Evolutionary conservation across 1,284 basidiomycete genomes (phyloP), one percentile per base, ranked within the genome.

Genomic region (Cyathus olla): DNA sequence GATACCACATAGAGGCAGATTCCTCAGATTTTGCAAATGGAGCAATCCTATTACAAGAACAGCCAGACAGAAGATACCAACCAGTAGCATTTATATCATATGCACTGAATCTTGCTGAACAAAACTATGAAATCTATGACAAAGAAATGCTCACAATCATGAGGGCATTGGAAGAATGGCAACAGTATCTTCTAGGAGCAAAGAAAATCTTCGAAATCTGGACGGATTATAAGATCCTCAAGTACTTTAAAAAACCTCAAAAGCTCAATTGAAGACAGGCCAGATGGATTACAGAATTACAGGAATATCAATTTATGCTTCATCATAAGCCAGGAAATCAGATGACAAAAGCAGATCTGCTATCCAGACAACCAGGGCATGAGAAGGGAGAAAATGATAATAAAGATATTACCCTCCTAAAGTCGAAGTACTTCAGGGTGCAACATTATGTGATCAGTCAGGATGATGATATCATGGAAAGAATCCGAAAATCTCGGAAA

Each of bases 221-320:
- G 55, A 72, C 76, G 0, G 77, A 83, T 60, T 28, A 84, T 60
- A 55, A 60, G 42, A 60, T 56, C 59, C 72, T 82, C 2, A 62
- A 72, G 40, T 80, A 79, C 60, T 83, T 78, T 67, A 44, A 46
- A 15, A 26, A 17, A 42, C 21, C 73, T 0, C 66, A 76, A 24
- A 62, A 70, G 0, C 66, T 81, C 0, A 76, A 67, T 31, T 60
- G 66, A 0, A 57, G 73, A 0, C 80, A 83, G 62, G 76, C 73
- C 1, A 60, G 77, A 2, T 85, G 82, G 82, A 54, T n/a, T 2
- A 47, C 44, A 15, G 44, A 47, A 47, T 21, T 47, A 26, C n/a
- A 11, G 21, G 8, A 47, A 47, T 80, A 70, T 61, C 50, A 75
- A 40, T 78, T 75, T 57, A 54, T 31, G 0, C 65, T 84, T 3